A percentile compares a stretch with the other conserved stretches of the same genome.
These are phyloP conservation scores for Trichoderma sp. DNA, from an alignment of 2,329 filamentous ascomycete species.

Conservation along the genomic window DNA sequence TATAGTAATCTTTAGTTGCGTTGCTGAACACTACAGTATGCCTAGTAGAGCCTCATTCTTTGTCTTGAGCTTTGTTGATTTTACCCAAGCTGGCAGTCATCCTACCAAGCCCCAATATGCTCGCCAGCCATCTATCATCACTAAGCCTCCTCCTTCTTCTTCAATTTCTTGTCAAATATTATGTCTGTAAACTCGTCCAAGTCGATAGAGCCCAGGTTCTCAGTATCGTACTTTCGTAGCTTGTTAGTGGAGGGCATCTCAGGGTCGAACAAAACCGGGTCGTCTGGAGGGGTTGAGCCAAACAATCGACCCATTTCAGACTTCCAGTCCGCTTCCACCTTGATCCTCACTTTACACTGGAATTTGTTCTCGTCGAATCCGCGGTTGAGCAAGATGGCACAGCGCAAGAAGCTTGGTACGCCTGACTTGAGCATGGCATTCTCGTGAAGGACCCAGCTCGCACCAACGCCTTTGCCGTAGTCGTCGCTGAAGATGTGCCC, in stretches of 20 bases:
- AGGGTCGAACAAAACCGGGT: conserved; percentile 29
- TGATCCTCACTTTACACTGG: conserved; percentile 34
- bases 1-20: not conserved
- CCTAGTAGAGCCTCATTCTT: not conserved
- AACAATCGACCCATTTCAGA: conserved; percentile 34
- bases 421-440: conserved; percentile 26
- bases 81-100: not conserved
- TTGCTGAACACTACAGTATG: not conserved
- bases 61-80: not conserved
- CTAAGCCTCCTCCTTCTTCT: conserved; percentile 17
- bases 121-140: no score
- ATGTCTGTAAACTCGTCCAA: conserved; percentile 27
- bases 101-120: not conserved
- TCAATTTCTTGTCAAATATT: conserved; percentile 24
- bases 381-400: conserved; percentile 24
- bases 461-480: conserved; percentile 29
- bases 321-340: conserved; percentile 34
- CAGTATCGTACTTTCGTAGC: conserved; percentile 27
- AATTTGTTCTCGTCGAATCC: conserved; percentile 33
- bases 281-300: conserved; percentile 31
- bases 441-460: conserved; percentile 28
- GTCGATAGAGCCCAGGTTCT: conserved; percentile 24
- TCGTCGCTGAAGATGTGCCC: conserved; percentile 28
- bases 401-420: conserved; percentile 21
- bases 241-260: conserved; percentile 27